Evolutionary conservation across 1,139 yeast genomes (phyloP), one percentile per base, ranked within the genome.

Genomic region (Arxiozyma slooffiae): DNA sequence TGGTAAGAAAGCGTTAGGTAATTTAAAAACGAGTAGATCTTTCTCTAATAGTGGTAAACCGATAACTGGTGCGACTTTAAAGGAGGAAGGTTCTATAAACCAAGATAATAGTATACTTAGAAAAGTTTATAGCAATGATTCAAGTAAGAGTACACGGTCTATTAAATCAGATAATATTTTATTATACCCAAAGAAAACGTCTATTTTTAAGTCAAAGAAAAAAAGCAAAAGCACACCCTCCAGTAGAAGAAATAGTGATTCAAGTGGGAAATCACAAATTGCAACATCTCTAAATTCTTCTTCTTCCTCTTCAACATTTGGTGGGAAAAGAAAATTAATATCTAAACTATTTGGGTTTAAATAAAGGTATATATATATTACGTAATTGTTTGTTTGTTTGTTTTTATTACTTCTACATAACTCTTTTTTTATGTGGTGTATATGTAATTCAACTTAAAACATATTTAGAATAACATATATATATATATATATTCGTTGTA

Each of bases 1-100:
- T 38, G 60, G 59, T 4, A 46, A 46, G 16, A 48, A 43, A 17
- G 53, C 41, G 2, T 20, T 50, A 17, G 52, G 52, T 18, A 48
- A 41, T 20, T 38, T 20, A 18, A 48, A 23, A 20, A 11, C 39
- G 14, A 30, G 17, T 14, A 34, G 22, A 20, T 16, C 17, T 4
- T 30, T 26, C 7, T 42, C 45, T 30, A 30, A n/a, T n/a, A 40
- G 26, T 23, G 17, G 16, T 11, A 40, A 24, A 7, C 36, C 38
- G 20, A 21, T 38, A 20, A 41, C 34, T n/a, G 17, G 44, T 24
- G 22, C 23, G 11, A 41, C 26, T 3, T 4, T 22, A 8, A 21
- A 38, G 5, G 7, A 16, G 18, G 36, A 14, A 20, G 18, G 46
- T 43, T 18, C 20, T 14, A 18, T 34, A 20, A 37, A 24, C 14